phyloP scores from a whole-genome alignment of 2,329 filamentous ascomycete species.

The Diaporthe capsici region DNA sequence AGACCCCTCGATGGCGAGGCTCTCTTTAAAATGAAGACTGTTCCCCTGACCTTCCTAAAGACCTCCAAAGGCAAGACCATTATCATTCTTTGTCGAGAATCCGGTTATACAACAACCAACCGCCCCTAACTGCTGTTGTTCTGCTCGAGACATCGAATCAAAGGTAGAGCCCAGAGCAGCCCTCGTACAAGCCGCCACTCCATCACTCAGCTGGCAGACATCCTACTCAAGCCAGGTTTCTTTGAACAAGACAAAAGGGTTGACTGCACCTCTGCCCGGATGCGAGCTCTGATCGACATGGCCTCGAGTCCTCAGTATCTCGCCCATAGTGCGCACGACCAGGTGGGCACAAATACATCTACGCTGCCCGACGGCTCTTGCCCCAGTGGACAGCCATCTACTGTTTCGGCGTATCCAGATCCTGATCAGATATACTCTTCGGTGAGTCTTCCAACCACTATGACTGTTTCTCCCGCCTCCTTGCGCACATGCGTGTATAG shows the following conservation, averaged over 20 bases:
- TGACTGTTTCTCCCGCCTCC: constrained; percentile 1
- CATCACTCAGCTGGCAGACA: constrained; percentile 22
- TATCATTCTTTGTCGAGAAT: constrained; percentile 34
- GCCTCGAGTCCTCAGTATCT: constrained; percentile 46
- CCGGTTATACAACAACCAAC: constrained; percentile 35
- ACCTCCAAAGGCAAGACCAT: constrained; percentile 32
- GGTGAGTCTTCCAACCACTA: constrained; percentile 37
- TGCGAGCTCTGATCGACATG: constrained; percentile 50
- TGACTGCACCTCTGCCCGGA: constrained; percentile 41
- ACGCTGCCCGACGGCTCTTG: constrained; percentile 39
- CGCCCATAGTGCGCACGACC: constrained; percentile 44
- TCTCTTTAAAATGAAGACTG: constrained; percentile 34
- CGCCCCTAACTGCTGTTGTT: constrained; percentile 4
- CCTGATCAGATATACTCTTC: constrained; percentile 43
- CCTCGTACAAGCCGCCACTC: constrained; percentile 5
- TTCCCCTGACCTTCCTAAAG: constrained; percentile 35
- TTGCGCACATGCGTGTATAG: background rate
- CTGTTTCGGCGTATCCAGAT: constrained; percentile 39
- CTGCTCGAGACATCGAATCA: constrained; percentile 31
- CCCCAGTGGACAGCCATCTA: constrained; percentile 35
- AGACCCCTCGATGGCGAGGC: constrained; percentile 36
- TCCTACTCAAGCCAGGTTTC: constrained; percentile 20
- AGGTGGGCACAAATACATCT: constrained; percentile 42
- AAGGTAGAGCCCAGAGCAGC: constrained; percentile 8
- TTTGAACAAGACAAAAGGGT: constrained; percentile 41